phyloP scores from a whole-genome alignment of 2,329 filamentous ascomycete species.

The Sclerotinia spermophila region DNA sequence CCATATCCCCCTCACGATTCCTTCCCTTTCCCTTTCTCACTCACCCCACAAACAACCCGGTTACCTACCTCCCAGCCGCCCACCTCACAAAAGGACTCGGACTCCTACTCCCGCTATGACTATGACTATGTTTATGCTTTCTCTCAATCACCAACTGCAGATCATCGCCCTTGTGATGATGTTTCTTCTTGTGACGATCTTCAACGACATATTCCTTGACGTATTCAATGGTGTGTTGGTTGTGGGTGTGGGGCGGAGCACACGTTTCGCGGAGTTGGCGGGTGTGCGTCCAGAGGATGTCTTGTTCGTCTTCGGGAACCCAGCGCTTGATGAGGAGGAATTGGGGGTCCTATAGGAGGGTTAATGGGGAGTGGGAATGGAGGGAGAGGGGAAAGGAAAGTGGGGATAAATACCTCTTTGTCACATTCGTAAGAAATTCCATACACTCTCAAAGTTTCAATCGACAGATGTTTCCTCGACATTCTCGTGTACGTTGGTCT shows the following conservation, averaged over 20 bases:
- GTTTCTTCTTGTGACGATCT: slow-evolving; percentile 35
- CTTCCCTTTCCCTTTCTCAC: not conserved
- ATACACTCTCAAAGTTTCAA: slow-evolving; percentile 56
- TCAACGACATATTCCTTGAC: slow-evolving; percentile 33
- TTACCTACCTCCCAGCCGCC: slow-evolving; percentile 13
- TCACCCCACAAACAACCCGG: not conserved
- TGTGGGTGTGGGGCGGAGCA: slow-evolving; percentile 21
- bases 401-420: slow-evolving; percentile 9
- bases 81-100: slow-evolving; percentile 17
- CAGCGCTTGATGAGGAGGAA: slow-evolving; percentile 71
- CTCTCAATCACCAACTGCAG: slow-evolving; percentile 19
- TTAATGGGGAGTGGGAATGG: not conserved
- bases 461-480: slow-evolving; percentile 57
- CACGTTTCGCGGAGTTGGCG: slow-evolving; percentile 45
- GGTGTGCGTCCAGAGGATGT: slow-evolving; percentile 70
- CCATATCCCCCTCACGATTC: not conserved
- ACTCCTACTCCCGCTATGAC: slow-evolving; percentile 6
- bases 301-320: slow-evolving; percentile 68
- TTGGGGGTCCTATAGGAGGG: slow-evolving; percentile 52
- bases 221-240: slow-evolving; percentile 23
- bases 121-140: slow-evolving; percentile 10
- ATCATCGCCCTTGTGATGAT: slow-evolving; percentile 15
- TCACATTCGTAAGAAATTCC: slow-evolving; percentile 57
- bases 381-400: no score
- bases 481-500: slow-evolving; percentile 61